These are phyloP conservation scores for Neospora caninum DNA, from an alignment of 169 alveolate genomes.

Conservation along the genomic window DNA sequence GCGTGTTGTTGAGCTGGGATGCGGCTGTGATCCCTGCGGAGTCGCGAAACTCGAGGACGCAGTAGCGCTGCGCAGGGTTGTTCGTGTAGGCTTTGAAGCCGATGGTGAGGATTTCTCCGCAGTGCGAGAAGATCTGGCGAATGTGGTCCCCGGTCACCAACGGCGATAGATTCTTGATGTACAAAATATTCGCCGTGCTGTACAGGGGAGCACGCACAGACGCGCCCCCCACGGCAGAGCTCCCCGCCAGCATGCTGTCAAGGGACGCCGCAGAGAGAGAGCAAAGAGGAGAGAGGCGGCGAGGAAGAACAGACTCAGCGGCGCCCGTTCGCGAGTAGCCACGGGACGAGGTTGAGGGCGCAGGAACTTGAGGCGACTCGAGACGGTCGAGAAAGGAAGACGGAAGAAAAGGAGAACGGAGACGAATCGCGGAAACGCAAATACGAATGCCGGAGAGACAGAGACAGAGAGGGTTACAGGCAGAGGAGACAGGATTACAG, in stretches of 20 bases:
- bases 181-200: slow-evolving; percentile 36
- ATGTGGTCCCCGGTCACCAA: slow-evolving; percentile 43
- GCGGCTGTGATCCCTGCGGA: slow-evolving; percentile 47
- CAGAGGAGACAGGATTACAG: too few relatives aligned
- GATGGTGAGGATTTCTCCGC: slow-evolving; percentile 21
- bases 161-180: slow-evolving; percentile 22
- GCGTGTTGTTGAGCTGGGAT: slow-evolving; percentile 46
- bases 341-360: too few relatives aligned
- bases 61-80: slow-evolving; percentile 37
- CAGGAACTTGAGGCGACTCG: not conserved
- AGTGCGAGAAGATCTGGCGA: slow-evolving; percentile 37
- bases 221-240: not conserved
- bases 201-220: not conserved
- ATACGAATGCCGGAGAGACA: too few relatives aligned
- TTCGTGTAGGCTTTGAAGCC: slow-evolving; percentile 27
- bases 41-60: slow-evolving; percentile 41
- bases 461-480: too few relatives aligned
- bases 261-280: not conserved
- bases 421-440: too few relatives aligned
- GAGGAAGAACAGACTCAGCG: not conserved
- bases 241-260: not conserved
- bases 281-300: not conserved
- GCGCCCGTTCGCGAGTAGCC: too few relatives aligned
- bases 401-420: too few relatives aligned
- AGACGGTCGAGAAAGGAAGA: not conserved